Evolutionary conservation across 192 early-diverging fungal genomes (phyloP).

Genomic region (Borealophlyctis nickersoniae): DNA sequence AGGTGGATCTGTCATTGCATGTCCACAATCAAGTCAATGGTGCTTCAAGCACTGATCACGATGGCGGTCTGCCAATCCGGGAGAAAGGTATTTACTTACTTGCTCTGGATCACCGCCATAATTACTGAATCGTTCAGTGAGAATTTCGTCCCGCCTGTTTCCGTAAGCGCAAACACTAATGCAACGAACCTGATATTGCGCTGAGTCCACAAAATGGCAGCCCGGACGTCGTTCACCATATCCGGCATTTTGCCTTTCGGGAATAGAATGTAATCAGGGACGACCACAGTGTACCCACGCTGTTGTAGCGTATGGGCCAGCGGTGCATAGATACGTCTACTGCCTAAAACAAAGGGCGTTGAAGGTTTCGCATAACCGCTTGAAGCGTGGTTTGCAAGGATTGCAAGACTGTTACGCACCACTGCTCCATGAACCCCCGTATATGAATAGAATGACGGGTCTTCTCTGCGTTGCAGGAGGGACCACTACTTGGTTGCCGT

Average conservation of each 20-base stretch:
- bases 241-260: slow-evolving; percentile 34
- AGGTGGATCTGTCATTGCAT: slow-evolving; percentile 30
- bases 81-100: no score
- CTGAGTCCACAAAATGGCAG: slow-evolving; percentile 30
- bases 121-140: no score
- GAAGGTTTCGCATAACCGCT: background rate
- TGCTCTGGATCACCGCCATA: no score
- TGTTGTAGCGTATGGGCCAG: slow-evolving; percentile 28
- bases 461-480: background rate
- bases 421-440: slow-evolving; percentile 41
- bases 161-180: background rate
- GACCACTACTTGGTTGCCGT: background rate
- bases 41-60: no score
- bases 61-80: no score
- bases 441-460: slow-evolving; percentile 46
- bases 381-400: background rate
- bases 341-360: slow-evolving; percentile 1
- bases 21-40: slow-evolving; percentile 23
- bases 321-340: slow-evolving; percentile 32
- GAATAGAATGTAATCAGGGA: slow-evolving; percentile 40
- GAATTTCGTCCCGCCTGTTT: background rate
- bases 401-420: slow-evolving; percentile 9
- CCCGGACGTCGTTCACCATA: slow-evolving; percentile 36
- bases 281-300: slow-evolving; percentile 37
- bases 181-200: slow-evolving; percentile 30